These are phyloP conservation scores for Ophiocordyceps robertsii DNA, from an alignment of 2,329 filamentous ascomycete species.

Conservation along the genomic window DNA sequence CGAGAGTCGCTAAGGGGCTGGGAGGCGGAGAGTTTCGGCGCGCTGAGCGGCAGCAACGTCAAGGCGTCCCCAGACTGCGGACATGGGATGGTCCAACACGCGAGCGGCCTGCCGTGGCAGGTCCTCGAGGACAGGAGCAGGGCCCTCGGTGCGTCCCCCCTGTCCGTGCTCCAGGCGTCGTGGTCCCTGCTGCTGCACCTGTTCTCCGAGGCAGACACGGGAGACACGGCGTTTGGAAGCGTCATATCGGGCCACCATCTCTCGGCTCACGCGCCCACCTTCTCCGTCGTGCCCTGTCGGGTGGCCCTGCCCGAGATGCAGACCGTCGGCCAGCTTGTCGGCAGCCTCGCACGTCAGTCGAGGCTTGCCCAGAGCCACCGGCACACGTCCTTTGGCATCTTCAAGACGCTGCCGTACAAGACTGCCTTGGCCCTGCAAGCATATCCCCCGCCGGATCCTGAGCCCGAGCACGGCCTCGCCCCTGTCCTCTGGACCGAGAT, in stretches of 20 bases:
- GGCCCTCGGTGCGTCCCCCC: slow-evolving; percentile 12
- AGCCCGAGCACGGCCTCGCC: neutral
- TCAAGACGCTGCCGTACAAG: slow-evolving; percentile 18
- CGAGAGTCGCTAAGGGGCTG: slow-evolving; percentile 5
- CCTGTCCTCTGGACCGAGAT: neutral
- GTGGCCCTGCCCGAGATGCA: slow-evolving; percentile 9
- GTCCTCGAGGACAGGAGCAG: slow-evolving; percentile 7
- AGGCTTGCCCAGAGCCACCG: slow-evolving; percentile 8
- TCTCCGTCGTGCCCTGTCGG: slow-evolving; percentile 19
- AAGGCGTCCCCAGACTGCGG: neutral
- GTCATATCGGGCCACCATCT: slow-evolving; percentile 17
- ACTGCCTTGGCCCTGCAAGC: slow-evolving; percentile 20
- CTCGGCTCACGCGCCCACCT: slow-evolving; percentile 16
- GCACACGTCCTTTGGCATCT: slow-evolving; percentile 11
- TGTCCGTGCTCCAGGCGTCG: slow-evolving; percentile 20
- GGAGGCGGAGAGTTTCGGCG: slow-evolving; percentile 9
- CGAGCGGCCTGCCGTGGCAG: slow-evolving; percentile 4
- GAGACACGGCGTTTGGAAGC: slow-evolving; percentile 19
- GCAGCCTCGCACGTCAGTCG: slow-evolving; percentile 5
- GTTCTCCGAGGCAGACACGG: slow-evolving; percentile 17
- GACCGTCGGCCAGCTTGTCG: slow-evolving; percentile 5
- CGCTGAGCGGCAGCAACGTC: slow-evolving; percentile 9
- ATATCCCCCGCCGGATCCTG: slow-evolving; percentile 5
- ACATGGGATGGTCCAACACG: slow-evolving; percentile 3
- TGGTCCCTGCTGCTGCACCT: slow-evolving; percentile 18